Conservation (phyloP, 306 rosid genomes). For the Ziziphus jujuba region DNA sequence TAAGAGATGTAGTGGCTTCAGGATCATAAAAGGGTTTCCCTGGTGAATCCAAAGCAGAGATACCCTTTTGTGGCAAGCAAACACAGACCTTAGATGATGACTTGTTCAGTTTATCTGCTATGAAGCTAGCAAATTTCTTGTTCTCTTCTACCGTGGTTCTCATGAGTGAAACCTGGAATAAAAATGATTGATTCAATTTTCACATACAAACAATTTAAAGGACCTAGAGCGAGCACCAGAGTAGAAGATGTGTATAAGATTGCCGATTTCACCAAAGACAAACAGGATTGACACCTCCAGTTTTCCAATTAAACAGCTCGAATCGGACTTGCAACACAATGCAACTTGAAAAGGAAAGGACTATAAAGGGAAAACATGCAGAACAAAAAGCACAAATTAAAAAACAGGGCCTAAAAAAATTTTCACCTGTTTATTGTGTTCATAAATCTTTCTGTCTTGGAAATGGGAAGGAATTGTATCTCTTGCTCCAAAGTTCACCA, state of each 20-base stretch:
- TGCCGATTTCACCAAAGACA: not conserved
- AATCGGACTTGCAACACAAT: slow-evolving; percentile 4
- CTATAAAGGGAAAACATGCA: slow-evolving; percentile 16
- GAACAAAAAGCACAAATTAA: slow-evolving; percentile 9
- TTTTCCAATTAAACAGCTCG: not conserved
- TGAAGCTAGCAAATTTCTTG: slow-evolving; percentile 70
- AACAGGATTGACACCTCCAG: not conserved
- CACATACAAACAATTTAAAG: not conserved
- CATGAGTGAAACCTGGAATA: slow-evolving; percentile 74
- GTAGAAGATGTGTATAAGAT: slow-evolving; percentile 3
- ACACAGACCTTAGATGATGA: slow-evolving; percentile 63
- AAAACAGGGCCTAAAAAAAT: slow-evolving; percentile 15
- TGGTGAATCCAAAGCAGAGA: slow-evolving; percentile 87
- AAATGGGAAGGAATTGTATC: slow-evolving; percentile 68
- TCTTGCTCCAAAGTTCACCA: slow-evolving; percentile 86
- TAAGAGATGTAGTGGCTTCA: slow-evolving; percentile 63
- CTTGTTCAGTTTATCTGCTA: slow-evolving; percentile 71
- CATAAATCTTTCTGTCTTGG: slow-evolving; percentile 66
- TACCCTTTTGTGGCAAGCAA: slow-evolving; percentile 85
- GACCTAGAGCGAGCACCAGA: slow-evolving; percentile 9
- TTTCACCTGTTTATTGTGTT: slow-evolving; percentile 84
- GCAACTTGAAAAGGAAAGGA: slow-evolving; percentile 8
- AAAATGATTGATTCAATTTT: slow-evolving; percentile 16
- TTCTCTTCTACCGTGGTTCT: slow-evolving; percentile 81
- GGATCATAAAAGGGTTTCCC: slow-evolving; percentile 80